phyloP scores from a whole-genome alignment of 1,139 yeast genomes.

The Candida sp. region DNA sequence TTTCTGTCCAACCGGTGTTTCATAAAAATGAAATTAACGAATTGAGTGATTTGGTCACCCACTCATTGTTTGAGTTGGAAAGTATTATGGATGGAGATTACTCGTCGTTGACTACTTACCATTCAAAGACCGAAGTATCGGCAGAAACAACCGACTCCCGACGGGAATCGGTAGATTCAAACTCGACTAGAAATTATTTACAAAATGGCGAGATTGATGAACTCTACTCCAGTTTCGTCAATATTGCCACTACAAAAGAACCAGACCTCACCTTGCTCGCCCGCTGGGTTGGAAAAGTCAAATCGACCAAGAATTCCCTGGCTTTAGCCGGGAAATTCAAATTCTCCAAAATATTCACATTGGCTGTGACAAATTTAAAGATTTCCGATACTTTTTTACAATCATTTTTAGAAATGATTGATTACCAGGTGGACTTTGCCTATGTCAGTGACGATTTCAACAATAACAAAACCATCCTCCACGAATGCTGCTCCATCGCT shows the following conservation, averaged over 20 bases:
- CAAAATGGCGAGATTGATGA: slow-evolving; percentile 54
- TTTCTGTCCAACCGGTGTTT: slow-evolving; percentile 94
- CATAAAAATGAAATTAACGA: slow-evolving; percentile 85
- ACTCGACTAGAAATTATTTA: slow-evolving; percentile 2
- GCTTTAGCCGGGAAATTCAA: slow-evolving; percentile 24
- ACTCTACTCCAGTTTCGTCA: slow-evolving; percentile 62
- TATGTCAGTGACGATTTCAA: slow-evolving; percentile 39
- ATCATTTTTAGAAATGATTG: slow-evolving; percentile 41
- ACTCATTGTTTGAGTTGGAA: slow-evolving; percentile 80
- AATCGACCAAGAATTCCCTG: slow-evolving; percentile 12
- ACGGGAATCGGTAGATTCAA: slow-evolving; percentile 1
- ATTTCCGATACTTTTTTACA: slow-evolving; percentile 48
- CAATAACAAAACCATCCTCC: slow-evolving; percentile 38
- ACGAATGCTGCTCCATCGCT: slow-evolving; percentile 45
- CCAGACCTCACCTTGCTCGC: slow-evolving; percentile 41
- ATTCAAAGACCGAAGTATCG: neutral
- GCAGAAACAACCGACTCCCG: no score
- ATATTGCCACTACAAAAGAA: slow-evolving; percentile 50
- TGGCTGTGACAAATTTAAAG: slow-evolving; percentile 53
- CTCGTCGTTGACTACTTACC: slow-evolving; percentile 9
- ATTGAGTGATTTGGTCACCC: slow-evolving; percentile 78
- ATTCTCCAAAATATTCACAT: slow-evolving; percentile 60
- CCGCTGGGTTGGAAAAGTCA: slow-evolving; percentile 50
- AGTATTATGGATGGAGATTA: slow-evolving; percentile 80
- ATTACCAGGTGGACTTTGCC: slow-evolving; percentile 39